These are phyloP conservation scores for Amanita exitialis DNA, from an alignment of 768 basidiomycete genomes.

Conservation along the genomic window DNA sequence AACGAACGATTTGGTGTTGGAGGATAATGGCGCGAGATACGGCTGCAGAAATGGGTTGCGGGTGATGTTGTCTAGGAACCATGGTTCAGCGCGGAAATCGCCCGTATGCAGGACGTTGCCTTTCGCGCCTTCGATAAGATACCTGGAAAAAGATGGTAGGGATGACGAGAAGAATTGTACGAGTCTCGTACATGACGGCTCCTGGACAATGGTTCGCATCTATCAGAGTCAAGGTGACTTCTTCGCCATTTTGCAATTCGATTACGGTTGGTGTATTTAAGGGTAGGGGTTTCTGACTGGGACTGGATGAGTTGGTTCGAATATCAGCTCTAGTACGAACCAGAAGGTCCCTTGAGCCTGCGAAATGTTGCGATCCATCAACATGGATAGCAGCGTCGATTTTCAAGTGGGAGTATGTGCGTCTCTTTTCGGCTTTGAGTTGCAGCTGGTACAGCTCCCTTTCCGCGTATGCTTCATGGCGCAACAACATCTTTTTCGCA, in stretches of 20 bases:
- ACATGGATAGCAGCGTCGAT: slow-evolving; percentile 35
- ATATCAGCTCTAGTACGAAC: slow-evolving; percentile 25
- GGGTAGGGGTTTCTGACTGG: slow-evolving; percentile 41
- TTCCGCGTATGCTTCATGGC: slow-evolving; percentile 63
- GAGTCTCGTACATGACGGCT: slow-evolving; percentile 65
- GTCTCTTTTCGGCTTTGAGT: slow-evolving; percentile 36
- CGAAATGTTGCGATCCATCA: slow-evolving; percentile 38
- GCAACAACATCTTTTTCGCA: slow-evolving; percentile 79
- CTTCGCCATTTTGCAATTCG: slow-evolving; percentile 44
- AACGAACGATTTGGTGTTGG: slow-evolving; percentile 10
- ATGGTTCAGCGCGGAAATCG: slow-evolving; percentile 83
- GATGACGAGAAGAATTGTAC: neutral
- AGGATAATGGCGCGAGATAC: slow-evolving; percentile 39
- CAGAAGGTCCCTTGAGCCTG: slow-evolving; percentile 57
- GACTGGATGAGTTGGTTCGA: neutral
- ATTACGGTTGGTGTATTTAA: slow-evolving; percentile 55
- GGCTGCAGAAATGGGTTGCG: slow-evolving; percentile 65
- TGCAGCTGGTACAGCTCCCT: slow-evolving; percentile 46
- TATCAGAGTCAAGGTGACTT: slow-evolving; percentile 66
- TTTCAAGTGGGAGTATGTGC: slow-evolving; percentile 62
- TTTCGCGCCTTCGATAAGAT: slow-evolving; percentile 61
- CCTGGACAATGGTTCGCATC: slow-evolving; percentile 97
- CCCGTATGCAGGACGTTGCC: slow-evolving; percentile 86
- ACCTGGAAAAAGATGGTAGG: slow-evolving; percentile 38
- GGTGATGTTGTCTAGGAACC: slow-evolving; percentile 58